These are phyloP conservation scores for Aspergillus affinis DNA, from an alignment of 495 filamentous ascomycete genomes.

Conservation along the genomic window DNA sequence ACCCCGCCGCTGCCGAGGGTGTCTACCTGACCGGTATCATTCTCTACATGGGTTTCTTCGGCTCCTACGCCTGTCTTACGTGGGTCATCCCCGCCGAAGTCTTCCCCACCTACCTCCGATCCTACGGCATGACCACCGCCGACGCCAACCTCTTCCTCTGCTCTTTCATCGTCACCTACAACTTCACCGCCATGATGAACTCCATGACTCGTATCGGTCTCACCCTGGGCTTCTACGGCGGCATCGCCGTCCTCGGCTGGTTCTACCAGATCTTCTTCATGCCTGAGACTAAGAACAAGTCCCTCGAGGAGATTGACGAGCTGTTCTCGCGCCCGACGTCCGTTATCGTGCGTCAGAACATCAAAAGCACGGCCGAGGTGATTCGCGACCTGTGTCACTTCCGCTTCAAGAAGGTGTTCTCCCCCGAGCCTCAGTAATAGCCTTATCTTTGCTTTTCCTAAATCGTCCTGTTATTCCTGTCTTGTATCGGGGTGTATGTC, in stretches of 20 bases:
- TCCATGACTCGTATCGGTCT: constrained; percentile 58
- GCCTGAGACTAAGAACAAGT: constrained; percentile 64
- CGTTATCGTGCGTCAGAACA: constrained; percentile 52
- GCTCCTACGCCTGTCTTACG: constrained; percentile 60
- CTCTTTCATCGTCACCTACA: constrained; percentile 64
- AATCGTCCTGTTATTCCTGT: too few relatives aligned
- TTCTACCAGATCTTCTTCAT: constrained; percentile 61
- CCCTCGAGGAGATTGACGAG: constrained; percentile 61
- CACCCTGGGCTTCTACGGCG: constrained; percentile 60
- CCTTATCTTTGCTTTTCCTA: neutral
- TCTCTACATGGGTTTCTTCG: constrained; percentile 63
- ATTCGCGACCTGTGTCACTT: constrained; percentile 32
- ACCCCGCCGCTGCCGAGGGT: constrained; percentile 44
- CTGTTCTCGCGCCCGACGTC: constrained; percentile 56
- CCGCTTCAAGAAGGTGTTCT: constrained; percentile 37
- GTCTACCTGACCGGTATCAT: constrained; percentile 58
- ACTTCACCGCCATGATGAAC: constrained; percentile 58
- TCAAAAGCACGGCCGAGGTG: constrained; percentile 38
- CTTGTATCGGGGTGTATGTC: too few relatives aligned
- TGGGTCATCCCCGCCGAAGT: constrained; percentile 62
- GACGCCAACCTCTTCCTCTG: constrained; percentile 57
- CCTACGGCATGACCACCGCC: constrained; percentile 59
- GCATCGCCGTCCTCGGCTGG: constrained; percentile 57
- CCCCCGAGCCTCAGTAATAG: constrained; percentile 21
- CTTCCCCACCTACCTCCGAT: constrained; percentile 60